Evolutionary conservation across 176 grass and related monocot species (phyloP), one percentile per base, ranked within the genome.

Genomic region (Chrysopogon serrulatus): DNA sequence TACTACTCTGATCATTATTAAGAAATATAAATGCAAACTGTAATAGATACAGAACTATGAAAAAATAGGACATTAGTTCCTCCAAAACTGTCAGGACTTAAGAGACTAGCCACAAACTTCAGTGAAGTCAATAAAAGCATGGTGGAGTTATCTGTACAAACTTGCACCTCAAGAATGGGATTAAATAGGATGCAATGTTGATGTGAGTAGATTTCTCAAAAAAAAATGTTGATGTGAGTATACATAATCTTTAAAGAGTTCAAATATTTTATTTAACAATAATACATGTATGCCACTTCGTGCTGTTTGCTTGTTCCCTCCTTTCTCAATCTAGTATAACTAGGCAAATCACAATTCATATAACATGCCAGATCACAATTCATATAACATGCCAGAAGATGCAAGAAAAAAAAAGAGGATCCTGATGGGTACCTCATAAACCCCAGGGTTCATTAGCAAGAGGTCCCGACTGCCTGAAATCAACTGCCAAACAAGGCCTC

Each of bases 401-500:
- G 53, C 19, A 34, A 67, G 16, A 62, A 8, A 39, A 78, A 41
- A 43, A 5, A 36, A 15, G 59, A 30, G 36, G 17, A 62, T 62
- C 8, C 63, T 13, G 37, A 49, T 14, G 10, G 80, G 54, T 92
- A 99, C 93, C 93, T 99, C 96, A 84, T 99, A 99, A 88, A 96
- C 93, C 33, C 93, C 96, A 47, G 93, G 91, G 65, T 92, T 90
- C 93, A 96, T 77, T 74, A 99, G 83, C 76, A 99, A 76, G 49
- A 99, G 93, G 33, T 99, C 96, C 61, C 91, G 90, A 75, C 93
- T 99, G 40, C 96, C 93, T 83, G 96, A 99, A 89, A 99, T 96
- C 75, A 99, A 86, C 63, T 96, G 96, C 96, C 96, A 99, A 77
- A 99, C 87, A 79, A 99, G 83, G 45, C 96, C 96, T 89, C 96